phyloP scores from a whole-genome alignment of 164 flowering plant genomes.

The Aristolochia fimbriata region DNA sequence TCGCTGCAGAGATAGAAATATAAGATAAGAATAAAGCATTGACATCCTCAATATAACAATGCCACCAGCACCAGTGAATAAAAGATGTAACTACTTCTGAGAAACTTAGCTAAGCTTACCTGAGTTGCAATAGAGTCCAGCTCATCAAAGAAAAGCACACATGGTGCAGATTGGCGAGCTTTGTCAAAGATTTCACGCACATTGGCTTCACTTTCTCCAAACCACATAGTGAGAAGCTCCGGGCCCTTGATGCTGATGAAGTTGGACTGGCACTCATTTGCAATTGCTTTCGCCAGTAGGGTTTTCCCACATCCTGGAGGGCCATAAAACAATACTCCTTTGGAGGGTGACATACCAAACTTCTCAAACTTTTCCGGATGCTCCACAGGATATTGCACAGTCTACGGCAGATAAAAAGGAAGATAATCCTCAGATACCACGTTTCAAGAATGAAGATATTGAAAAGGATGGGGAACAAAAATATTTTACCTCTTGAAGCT shows the following conservation, averaged over 20 bases:
- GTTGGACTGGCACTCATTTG: conserved; percentile 85
- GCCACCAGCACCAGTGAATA: too few species aligned
- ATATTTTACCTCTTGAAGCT: conserved; percentile 71
- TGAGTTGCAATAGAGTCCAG: conserved; percentile 91
- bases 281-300: conserved; percentile 78
- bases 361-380: conserved; percentile 91
- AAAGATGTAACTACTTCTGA: too few species aligned
- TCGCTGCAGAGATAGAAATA: conserved; percentile 32
- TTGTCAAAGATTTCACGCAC: conserved; percentile 84
- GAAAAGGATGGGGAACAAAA: neutral
- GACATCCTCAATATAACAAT: too few species aligned
- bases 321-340: conserved; percentile 86
- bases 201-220: conserved; percentile 92
- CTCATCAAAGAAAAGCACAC: conserved; percentile 83
- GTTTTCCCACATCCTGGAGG: conserved; percentile 97
- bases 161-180: conserved; percentile 87
- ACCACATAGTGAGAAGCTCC: conserved; percentile 90
- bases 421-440: neutral
- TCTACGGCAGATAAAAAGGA: conserved; percentile 21
- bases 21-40: neutral
- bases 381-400: conserved; percentile 95
- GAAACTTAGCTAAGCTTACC: conserved; percentile 24
- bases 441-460: neutral
- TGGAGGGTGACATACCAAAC: conserved; percentile 90
- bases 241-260: conserved; percentile 89